These are phyloP conservation scores for Dendrostoma leiphaemia DNA, from an alignment of 2,329 filamentous ascomycete genomes.

Conservation along the genomic window DNA sequence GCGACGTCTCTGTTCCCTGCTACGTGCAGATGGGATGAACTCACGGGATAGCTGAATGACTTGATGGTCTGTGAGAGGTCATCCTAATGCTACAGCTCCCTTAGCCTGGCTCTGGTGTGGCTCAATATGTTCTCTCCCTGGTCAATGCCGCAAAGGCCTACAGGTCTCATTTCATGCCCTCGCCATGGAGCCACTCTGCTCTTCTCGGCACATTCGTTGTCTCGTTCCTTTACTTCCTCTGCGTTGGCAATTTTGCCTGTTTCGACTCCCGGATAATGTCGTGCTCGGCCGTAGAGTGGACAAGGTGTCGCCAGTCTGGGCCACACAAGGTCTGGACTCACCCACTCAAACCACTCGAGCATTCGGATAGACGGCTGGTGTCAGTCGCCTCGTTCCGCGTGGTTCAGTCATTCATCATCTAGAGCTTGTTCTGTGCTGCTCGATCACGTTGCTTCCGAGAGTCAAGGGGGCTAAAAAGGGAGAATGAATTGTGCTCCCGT, in stretches of 20 bases:
- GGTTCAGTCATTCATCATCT: background rate
- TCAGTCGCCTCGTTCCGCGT: constrained; percentile 4
- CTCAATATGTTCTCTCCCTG: background rate
- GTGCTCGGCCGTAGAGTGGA: background rate
- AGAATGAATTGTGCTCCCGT: background rate
- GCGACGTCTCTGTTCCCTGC: no score
- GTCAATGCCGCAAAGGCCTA: background rate
- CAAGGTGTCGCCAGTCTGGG: constrained; percentile 2
- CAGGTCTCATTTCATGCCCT: background rate
- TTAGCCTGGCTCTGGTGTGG: background rate
- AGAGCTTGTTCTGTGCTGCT: background rate
- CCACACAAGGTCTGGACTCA: background rate
- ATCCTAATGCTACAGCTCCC: background rate
- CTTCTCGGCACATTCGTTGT: background rate
- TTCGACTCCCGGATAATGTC: background rate
- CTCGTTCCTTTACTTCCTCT: background rate
- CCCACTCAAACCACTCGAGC: background rate
- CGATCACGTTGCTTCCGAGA: constrained; percentile 3
- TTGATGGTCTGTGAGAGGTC: background rate
- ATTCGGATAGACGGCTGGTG: constrained; percentile 2
- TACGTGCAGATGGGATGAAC: no score
- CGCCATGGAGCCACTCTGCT: background rate
- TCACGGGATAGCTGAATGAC: background rate
- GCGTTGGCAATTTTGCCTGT: background rate
- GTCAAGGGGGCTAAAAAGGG: constrained; percentile 12